A percentile compares a stretch with the other conserved stretches of the same genome.
Evolutionary conservation across 75 land plant genomes (phyloP).

Genomic region (Gnetum montanum): DNA sequence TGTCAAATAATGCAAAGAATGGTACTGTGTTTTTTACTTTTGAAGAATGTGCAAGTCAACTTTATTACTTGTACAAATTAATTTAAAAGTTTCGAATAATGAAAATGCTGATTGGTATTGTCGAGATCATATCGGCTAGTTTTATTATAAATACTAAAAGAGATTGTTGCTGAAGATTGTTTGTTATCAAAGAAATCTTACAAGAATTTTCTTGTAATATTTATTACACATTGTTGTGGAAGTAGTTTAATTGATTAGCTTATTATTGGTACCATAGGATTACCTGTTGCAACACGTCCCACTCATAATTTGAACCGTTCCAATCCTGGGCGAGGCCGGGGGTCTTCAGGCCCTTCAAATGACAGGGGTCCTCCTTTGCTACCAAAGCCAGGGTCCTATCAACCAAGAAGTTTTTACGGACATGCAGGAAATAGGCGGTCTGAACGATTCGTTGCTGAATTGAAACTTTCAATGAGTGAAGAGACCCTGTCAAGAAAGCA

Average conservation of each 20-base stretch:
- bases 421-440: slow-evolving; percentile 24
- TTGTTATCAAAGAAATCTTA: neutral
- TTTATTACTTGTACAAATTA: too few species aligned
- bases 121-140: neutral
- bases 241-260: neutral
- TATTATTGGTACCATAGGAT: neutral
- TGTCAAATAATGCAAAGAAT: too few species aligned
- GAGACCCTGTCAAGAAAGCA: slow-evolving; percentile 62
- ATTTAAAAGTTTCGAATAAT: neutral
- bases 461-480: slow-evolving; percentile 71
- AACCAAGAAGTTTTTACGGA: slow-evolving; percentile 30
- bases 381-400: slow-evolving; percentile 35
- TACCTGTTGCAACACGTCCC: slow-evolving; percentile 10
- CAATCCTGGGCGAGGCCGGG: slow-evolving; percentile 34
- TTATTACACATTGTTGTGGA: neutral
- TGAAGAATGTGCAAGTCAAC: too few species aligned
- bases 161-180: neutral
- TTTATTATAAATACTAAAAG: too few species aligned
- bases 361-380: slow-evolving; percentile 38
- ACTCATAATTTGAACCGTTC: slow-evolving; percentile 20
- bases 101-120: neutral
- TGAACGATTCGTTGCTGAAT: slow-evolving; percentile 65
- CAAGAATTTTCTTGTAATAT: neutral
- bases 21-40: too few species aligned
- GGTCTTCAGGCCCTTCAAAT: slow-evolving; percentile 27